Base-by-base conservation (phyloP, 345 rosid genomes). In the Acer campestre region DNA sequence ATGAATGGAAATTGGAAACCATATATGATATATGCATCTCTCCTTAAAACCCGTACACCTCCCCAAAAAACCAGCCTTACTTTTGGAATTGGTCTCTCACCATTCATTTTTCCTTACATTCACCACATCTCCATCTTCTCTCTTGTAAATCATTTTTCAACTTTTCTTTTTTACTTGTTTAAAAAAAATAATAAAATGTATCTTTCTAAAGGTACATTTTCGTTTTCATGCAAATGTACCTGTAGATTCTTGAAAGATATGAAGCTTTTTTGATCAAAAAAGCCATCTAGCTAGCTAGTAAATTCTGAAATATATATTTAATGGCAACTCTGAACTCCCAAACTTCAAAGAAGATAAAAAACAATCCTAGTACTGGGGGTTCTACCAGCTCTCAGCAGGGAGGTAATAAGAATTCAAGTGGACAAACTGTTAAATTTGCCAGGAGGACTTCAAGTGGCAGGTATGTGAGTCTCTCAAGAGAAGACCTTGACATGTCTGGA, bases 401-500 rank as follows among this genome's bases (percentile, higher is more conserved):
- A 11, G 53, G 78, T 1, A 55, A 70, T 18, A 63, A 78, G 12
- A 44, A 42, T 16, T 65, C 86, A 1, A 76, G 72, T n/a, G 95
- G 95, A 18, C 97, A 93, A 71, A 89, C 91, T 0, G 99, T 96
- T 17, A 96, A 96, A 81, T 96, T 96, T 10, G 98, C 99, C 0
- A 82, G 97, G 48, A 75, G 98, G 74, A 96, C 98, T 14, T 91
- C 98, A 0, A 96, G 99, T 56, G 99, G 99, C n/a, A 79, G 97
- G 46, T 96, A 92, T n/a, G 91, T 96, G 49, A 94, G 94, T 79
- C 83, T 96, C 11, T 92, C 97, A 6, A 86, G 92, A 22, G 99
- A 94, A 10, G 97, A 92, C 65, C 91, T 92, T 4, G 99, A 94
- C 71, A 84, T 90, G 86, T 94, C 99, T 0, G 97, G 93, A 0